Evolutionary conservation across 2,329 filamentous ascomycete species (phyloP).

Genomic region (Apiospora marii): DNA sequence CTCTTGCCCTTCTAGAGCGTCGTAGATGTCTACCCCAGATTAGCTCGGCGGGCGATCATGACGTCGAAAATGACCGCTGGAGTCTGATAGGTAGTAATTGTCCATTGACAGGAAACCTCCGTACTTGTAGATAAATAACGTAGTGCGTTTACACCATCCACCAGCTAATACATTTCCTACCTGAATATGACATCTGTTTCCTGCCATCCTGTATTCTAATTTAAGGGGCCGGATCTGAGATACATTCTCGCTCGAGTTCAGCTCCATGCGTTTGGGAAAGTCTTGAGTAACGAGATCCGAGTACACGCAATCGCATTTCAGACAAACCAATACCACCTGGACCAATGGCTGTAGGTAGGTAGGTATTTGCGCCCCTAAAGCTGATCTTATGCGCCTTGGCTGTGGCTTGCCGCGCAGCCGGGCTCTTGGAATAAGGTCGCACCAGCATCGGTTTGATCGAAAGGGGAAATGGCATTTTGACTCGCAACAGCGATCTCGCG

Average conservation of each 20-base stretch:
- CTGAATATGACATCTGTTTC: neutral
- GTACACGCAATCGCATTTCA: constrained; percentile 13
- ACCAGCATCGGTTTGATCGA: neutral
- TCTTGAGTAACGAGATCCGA: neutral
- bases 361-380: neutral
- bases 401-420: neutral
- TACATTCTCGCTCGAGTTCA: neutral
- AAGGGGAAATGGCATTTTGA: neutral
- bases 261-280: neutral
- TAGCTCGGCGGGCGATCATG: neutral
- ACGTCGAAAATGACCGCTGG: neutral
- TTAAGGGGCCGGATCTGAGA: neutral
- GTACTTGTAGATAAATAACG: neutral
- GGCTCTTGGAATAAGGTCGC: neutral
- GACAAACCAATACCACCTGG: neutral
- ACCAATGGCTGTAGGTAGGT: too few relatives aligned
- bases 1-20: neutral
- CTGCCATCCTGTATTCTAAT: neutral
- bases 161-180: neutral
- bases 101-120: neutral
- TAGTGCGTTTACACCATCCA: neutral
- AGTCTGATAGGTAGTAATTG: neutral
- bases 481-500: neutral
- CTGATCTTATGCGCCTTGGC: constrained; percentile 4
- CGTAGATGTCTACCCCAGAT: constrained; percentile 3